Percentiles rank a stretch among this genome's conserved stretches.
These are phyloP conservation scores for Coniella vitis DNA, from an alignment of 2,329 filamentous ascomycete genomes.

Conservation along the genomic window DNA sequence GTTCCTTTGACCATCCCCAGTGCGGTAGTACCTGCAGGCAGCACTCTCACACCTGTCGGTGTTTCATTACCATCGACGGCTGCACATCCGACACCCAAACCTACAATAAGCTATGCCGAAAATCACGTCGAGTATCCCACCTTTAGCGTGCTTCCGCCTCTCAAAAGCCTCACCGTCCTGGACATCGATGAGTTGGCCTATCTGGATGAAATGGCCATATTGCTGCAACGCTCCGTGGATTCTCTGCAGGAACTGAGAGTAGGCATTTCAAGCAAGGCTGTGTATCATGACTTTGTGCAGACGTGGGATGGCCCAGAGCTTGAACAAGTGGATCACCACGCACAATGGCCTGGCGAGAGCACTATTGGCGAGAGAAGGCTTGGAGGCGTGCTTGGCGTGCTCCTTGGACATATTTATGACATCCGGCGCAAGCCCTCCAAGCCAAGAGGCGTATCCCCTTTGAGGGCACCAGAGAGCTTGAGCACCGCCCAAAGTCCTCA, in stretches of 20 bases:
- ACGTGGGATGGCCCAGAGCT: slow-evolving; percentile 57
- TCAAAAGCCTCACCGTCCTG: slow-evolving; percentile 69
- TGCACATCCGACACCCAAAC: slow-evolving; percentile 24
- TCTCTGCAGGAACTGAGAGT: slow-evolving; percentile 65
- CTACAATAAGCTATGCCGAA: slow-evolving; percentile 42
- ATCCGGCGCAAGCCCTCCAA: slow-evolving; percentile 30
- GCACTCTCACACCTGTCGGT: slow-evolving; percentile 35
- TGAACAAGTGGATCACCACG: slow-evolving; percentile 56
- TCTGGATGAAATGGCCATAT: slow-evolving; percentile 72
- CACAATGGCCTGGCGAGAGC: slow-evolving; percentile 48
- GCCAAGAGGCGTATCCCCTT: slow-evolving; percentile 3
- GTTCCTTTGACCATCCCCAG: slow-evolving; percentile 14
- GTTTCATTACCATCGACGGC: slow-evolving; percentile 28
- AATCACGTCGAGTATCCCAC: slow-evolving; percentile 69
- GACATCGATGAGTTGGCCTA: slow-evolving; percentile 81
- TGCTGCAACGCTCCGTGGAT: slow-evolving; percentile 64
- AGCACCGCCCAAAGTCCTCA: not conserved
- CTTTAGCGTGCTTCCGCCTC: slow-evolving; percentile 67
- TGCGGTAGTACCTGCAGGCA: slow-evolving; percentile 26
- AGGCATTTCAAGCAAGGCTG: slow-evolving; percentile 54
- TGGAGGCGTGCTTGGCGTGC: slow-evolving; percentile 61
- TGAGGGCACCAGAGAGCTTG: not conserved
- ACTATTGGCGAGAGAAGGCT: slow-evolving; percentile 56
- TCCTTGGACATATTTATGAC: slow-evolving; percentile 62
- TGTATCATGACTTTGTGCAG: slow-evolving; percentile 46